Conservation (phyloP, 208 protist species). For the Trypanosoma conorhini region DNA sequence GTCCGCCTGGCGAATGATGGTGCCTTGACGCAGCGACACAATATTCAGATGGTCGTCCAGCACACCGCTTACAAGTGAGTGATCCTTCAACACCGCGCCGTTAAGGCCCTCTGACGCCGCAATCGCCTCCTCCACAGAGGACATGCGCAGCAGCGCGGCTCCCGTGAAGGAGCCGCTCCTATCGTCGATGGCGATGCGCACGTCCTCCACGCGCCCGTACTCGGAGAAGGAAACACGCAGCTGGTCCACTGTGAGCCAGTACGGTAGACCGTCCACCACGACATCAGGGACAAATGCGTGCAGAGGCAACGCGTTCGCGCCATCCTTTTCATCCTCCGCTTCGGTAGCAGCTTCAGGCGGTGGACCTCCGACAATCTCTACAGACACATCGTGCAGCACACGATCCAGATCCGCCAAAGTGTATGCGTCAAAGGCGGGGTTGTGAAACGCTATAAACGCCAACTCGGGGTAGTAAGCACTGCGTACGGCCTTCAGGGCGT, state of each 20-base stretch:
- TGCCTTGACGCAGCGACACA: conserved; percentile 58
- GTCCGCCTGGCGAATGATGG: conserved; percentile 34
- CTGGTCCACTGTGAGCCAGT: conserved; percentile 80
- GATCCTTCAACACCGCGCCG: conserved; percentile 41
- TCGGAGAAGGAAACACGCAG: conserved; percentile 64
- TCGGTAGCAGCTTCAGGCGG: not conserved
- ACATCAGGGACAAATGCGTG: conserved; percentile 75
- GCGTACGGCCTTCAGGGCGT: conserved; percentile 65
- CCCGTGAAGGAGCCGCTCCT: conserved; percentile 77
- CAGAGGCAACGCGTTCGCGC: not conserved
- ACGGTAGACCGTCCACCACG: conserved; percentile 79
- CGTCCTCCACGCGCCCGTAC: conserved; percentile 53
- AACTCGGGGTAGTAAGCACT: conserved; percentile 84
- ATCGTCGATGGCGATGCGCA: conserved; percentile 76
- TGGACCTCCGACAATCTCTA: conserved; percentile 21
- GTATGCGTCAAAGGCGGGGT: conserved; percentile 55
- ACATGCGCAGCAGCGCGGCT: conserved; percentile 75
- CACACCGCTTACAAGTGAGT: conserved; percentile 57
- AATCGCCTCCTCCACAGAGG: conserved; percentile 63
- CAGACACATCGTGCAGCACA: conserved; percentile 35
- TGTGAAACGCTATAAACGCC: conserved; percentile 74
- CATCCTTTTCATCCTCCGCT: conserved; percentile 5
- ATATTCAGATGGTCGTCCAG: conserved; percentile 71
- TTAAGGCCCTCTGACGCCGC: conserved; percentile 60
- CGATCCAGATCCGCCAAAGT: conserved; percentile 55